Evolutionary conservation across 2,329 filamentous ascomycete species (phyloP), one percentile per base, ranked within the genome.

Genomic region (Xylaria sp.): DNA sequence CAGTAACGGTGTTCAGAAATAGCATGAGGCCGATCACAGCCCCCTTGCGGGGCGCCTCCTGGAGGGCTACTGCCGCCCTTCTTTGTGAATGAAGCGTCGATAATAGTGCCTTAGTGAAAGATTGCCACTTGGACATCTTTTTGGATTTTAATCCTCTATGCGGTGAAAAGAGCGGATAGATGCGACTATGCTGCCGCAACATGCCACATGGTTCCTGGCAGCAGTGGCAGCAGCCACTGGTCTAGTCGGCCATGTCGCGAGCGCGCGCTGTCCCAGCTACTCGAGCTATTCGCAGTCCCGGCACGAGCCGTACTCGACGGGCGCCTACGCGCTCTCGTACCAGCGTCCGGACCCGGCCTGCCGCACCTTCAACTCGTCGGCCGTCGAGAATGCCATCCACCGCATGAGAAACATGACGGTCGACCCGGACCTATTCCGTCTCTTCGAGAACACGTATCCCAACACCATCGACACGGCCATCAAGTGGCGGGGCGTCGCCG

Each of bases 391-490:
- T 70, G 87, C 91, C 52, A 93, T 95, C 68, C 63, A 65, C 2
- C 74, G 73, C 25, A 81, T 86, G 78, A 81, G 79, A 73, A 70
- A 72, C 5, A 75, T 79, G 6, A 82, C 86, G 62, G 76, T 77
- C 51, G 82, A 87, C 71, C 84, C 82, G 2, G 93, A 96, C 76
- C 85, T 97, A 32, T 92, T 91, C 48, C 88, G 92, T 34, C 84
- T 97, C 12, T 96, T 97, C 77, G 91, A 94, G 75, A 96, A 96
- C 78, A 91, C 92, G 1, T 94, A 92, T 71, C 92, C 93, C 0
- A 95, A 94, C 74, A 95, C 93, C 0, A 82, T 95, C 23, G 93
- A 96, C 76, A 94, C 93, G 0, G 94, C 92, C 1, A 88, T 96
- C 65, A 87, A 90, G 72, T 96, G 92, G 91, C 91, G 93, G 75